Evolutionary conservation across 371 early-diverging fungal species (phyloP).

Genomic region (Choanephora cucurbitarum): DNA sequence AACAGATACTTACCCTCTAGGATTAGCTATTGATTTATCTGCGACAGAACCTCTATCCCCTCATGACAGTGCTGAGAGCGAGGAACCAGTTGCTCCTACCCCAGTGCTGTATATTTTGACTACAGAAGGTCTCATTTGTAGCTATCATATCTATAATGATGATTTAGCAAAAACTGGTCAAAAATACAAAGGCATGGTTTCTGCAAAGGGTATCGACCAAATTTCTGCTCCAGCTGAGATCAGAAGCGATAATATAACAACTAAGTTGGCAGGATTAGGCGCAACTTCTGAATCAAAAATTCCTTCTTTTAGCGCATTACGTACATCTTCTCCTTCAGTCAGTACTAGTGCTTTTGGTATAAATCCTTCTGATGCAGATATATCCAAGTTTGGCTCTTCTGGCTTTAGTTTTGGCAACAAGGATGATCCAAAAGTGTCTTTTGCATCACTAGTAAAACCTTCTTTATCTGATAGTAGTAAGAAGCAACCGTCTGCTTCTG

Average conservation of each 20-base stretch:
- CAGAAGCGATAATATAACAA: slow-evolving; percentile 5
- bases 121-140: slow-evolving; percentile 43
- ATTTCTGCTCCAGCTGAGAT: slow-evolving; percentile 9
- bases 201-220: not conserved
- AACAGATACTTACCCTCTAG: slow-evolving; percentile 45
- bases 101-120: slow-evolving; percentile 43
- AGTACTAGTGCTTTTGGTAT: not conserved
- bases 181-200: slow-evolving; percentile 10
- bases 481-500: not conserved
- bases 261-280: slow-evolving; percentile 4
- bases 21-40: slow-evolving; percentile 45
- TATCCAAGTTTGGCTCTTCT: slow-evolving; percentile 4
- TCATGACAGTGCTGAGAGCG: slow-evolving; percentile 35
- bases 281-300: not conserved
- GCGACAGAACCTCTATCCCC: slow-evolving; percentile 40
- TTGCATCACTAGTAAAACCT: slow-evolving; percentile 9
- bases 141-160: slow-evolving; percentile 40
- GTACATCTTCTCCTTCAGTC: not conserved
- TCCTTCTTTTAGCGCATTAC: not conserved
- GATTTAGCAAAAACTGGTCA: slow-evolving; percentile 23
- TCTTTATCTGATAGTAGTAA: not conserved
- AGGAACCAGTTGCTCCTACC: slow-evolving; percentile 35
- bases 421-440: slow-evolving; percentile 1
- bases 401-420: slow-evolving; percentile 19
- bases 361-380: not conserved